Percentiles rank a stretch among this genome's conserved stretches.
These are phyloP conservation scores for Aspergillus cavernicola DNA, from an alignment of 495 filamentous ascomycete species.

Conservation along the genomic window DNA sequence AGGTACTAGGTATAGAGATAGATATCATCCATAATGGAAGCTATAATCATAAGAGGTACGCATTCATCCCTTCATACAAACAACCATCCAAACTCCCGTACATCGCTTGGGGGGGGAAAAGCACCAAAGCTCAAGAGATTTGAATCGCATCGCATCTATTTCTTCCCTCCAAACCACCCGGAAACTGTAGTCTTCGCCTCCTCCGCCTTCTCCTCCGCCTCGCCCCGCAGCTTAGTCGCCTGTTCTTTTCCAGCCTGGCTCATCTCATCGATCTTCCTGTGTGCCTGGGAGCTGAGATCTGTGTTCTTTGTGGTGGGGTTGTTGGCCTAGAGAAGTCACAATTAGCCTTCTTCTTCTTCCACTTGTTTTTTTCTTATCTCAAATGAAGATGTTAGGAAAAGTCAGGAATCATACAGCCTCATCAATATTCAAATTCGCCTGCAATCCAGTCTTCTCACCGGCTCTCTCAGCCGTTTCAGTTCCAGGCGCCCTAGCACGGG, in stretches of 20 bases:
- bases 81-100: no score
- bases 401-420: conserved; percentile 44
- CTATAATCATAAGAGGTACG: no score
- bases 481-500: conserved; percentile 55
- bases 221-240: conserved; percentile 27
- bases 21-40: no score
- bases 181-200: conserved; percentile 76
- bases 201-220: conserved; percentile 38
- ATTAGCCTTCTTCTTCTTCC: no score
- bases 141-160: no score
- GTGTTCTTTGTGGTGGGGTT: conserved; percentile 57
- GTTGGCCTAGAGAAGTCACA: conserved; percentile 55
- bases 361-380: no score
- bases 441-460: conserved; percentile 46
- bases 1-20: no score
- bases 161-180: conserved; percentile 73
- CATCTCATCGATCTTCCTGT: conserved; percentile 64
- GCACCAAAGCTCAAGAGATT: no score
- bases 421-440: conserved; percentile 54
- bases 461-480: conserved; percentile 48
- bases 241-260: conserved; percentile 53
- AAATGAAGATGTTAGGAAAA: no score
- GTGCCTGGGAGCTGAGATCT: conserved; percentile 37
- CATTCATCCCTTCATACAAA: no score
- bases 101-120: no score